Conservation (phyloP, 495 filamentous ascomycete species). For the Penicillium riverlandense region DNA sequence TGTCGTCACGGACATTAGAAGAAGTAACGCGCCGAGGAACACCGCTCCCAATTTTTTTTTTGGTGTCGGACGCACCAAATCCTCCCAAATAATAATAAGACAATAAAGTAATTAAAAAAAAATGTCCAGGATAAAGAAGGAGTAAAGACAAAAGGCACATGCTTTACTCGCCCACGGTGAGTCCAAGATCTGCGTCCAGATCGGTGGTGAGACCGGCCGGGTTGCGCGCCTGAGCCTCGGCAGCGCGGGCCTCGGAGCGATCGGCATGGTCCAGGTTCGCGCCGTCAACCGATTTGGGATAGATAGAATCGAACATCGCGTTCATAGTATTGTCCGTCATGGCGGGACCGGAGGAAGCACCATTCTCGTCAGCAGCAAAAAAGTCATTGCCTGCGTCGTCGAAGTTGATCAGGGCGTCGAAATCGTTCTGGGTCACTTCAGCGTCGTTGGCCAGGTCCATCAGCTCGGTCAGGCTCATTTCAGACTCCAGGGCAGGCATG, state of each 20-base stretch:
- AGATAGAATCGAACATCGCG: conserved; percentile 22
- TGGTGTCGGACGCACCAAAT: background rate
- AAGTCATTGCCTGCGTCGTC: conserved; percentile 36
- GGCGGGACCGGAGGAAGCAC: conserved; percentile 4
- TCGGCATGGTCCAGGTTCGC: conserved; percentile 11
- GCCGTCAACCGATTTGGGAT: conserved; percentile 16
- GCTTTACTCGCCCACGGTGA: conserved; percentile 14
- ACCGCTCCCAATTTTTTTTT: too few species aligned
- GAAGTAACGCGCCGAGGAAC: too few species aligned
- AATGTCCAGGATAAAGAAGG: conserved; percentile 3
- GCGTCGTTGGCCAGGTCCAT: conserved; percentile 43
- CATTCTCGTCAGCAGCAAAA: conserved; percentile 24
- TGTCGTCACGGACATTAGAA: too few species aligned
- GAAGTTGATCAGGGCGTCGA: conserved; percentile 43
- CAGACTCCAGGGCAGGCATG: conserved; percentile 27
- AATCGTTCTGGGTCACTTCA: conserved; percentile 44
- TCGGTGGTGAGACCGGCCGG: conserved; percentile 10
- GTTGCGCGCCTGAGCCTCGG: conserved; percentile 11
- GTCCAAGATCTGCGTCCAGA: conserved; percentile 27
- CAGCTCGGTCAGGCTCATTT: conserved; percentile 37
- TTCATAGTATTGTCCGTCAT: conserved; percentile 18
- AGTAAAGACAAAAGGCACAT: conserved; percentile 3
- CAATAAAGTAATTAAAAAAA: conserved; percentile 6
- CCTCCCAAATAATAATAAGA: conserved; percentile 4
- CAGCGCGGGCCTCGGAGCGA: conserved; percentile 2